A percentile compares a stretch with the other conserved stretches of the same genome.
Conservation (phyloP, 768 basidiomycete species). For the Lentinula lateritia region DNA sequence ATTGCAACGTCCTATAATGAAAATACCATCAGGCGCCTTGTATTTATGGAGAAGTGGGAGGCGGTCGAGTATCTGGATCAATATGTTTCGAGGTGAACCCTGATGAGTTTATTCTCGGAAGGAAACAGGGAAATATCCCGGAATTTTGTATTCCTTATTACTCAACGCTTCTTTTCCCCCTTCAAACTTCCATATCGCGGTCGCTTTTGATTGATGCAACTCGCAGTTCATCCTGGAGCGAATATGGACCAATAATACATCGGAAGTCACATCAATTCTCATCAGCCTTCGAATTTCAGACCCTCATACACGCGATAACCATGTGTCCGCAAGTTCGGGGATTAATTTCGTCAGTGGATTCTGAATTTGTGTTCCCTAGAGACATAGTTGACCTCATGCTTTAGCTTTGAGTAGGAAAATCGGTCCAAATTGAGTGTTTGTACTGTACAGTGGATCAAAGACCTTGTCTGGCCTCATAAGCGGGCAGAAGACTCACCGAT, state of each 20-base stretch:
- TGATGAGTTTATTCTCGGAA: not conserved
- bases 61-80: not conserved
- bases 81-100: not conserved
- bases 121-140: not conserved
- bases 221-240: too few species aligned
- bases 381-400: not conserved
- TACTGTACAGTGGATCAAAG: not conserved
- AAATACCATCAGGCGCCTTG: not conserved
- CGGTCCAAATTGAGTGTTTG: not conserved
- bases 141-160: not conserved
- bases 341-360: not conserved
- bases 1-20: not conserved
- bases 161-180: not conserved
- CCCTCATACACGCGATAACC: constrained; percentile 1
- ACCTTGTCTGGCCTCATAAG: not conserved
- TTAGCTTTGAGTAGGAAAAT: not conserved
- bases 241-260: not conserved
- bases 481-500: not conserved
- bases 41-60: not conserved
- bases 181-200: not conserved
- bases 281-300: not conserved
- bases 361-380: not conserved
- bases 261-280: not conserved
- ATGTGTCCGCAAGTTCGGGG: not conserved
- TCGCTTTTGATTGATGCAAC: not conserved